Evolutionary conservation across 768 basidiomycete species (phyloP), one percentile per base, ranked within the genome.

Genomic region (Amanita polypyramis): DNA sequence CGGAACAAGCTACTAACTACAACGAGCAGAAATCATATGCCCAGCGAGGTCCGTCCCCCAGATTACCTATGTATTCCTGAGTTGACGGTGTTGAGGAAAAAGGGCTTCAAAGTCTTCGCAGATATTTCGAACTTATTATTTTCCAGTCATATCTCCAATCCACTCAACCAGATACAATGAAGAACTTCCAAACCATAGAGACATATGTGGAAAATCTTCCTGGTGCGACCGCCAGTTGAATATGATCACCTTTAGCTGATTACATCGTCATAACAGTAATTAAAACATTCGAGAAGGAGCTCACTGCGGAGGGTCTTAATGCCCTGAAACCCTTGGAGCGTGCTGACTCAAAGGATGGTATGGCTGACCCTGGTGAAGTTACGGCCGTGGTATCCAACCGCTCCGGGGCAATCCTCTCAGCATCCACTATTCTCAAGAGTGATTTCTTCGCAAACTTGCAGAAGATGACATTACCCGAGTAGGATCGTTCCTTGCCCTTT

Each of bases 391-490:
- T 99, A 27, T 73, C 79, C 32, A 87, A 85, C 55, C 80, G 96
- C 34, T 75, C 78, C 7, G 96, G 96, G 7, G 77, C 74, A 52
- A 87, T 98, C 50, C 67, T 98, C 0, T 95, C 90, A 10, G 87
- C 91, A 1, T 88, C 82, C 4, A 91, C 93, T 1, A 96, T 98
- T 55, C 70, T 98, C 58, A 99, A 99, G 69, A 90, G 86, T 57
- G 91, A 94, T 60, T 91, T 92, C 72, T 94, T 94, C 73, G 80
- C 80, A 5, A 89, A 89, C 59, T 60, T 98, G 27, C 96, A 98
- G 66, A 98, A 97, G 69, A 91, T 96, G 82, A 88, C 89, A 3
- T 70, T 99, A 2, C 88, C 93, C 0, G 96, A 98, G 86, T 94
- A 52, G 52, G 83, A 52, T 8, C 41, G 36, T 14, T 4, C 5